Base-by-base conservation (phyloP, 148 eudicot species). In the Arbutus unedo region DNA sequence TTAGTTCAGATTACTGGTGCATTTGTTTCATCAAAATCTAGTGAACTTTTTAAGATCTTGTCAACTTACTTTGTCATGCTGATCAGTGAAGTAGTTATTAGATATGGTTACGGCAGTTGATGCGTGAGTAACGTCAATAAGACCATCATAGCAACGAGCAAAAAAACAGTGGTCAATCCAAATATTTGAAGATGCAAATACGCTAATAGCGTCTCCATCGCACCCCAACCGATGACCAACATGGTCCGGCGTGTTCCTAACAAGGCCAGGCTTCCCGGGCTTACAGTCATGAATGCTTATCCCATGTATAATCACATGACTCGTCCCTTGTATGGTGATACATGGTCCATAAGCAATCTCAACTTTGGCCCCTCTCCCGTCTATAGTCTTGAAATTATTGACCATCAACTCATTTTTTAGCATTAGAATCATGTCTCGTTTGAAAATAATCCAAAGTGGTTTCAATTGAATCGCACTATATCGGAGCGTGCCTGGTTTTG, bases 91-190 rank as follows among this genome's bases (percentile, higher is more conserved):
- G n/a, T n/a, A n/a, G n/a, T n/a, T n/a, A n/a, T n/a, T n/a, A n/a
- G n/a, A n/a, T n/a, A n/a, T n/a, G n/a, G n/a, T n/a, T n/a, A n/a
- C n/a, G n/a, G n/a, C n/a, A n/a, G n/a, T 87, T 1, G 91, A 89
- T 9, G 85, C 89, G 55, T 79, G 87, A 23, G 79, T 88, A 44
- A 79, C 86, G 48, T 89, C 91, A 10, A 89, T 84, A 25, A 87
- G 82, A 6, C 90, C 87, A 81, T 89, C 90, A 5, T 74, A 57
- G 74, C 90, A 87, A 5, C 79, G 80, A 2, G 88, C 83, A 4
- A 86, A 53, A 10, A 84, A 84, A 84, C 90, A 86, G 77, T 87
- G 87, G n/a, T n/a, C n/a, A 48, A 89, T 80, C 91, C 91, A 89
- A 5, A 89, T n/a, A 49, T 86, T 79, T 0, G 80, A 81, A 3